Evolutionary conservation across 306 rosid species (phyloP).

Genomic region (Spatholobus suberectus): DNA sequence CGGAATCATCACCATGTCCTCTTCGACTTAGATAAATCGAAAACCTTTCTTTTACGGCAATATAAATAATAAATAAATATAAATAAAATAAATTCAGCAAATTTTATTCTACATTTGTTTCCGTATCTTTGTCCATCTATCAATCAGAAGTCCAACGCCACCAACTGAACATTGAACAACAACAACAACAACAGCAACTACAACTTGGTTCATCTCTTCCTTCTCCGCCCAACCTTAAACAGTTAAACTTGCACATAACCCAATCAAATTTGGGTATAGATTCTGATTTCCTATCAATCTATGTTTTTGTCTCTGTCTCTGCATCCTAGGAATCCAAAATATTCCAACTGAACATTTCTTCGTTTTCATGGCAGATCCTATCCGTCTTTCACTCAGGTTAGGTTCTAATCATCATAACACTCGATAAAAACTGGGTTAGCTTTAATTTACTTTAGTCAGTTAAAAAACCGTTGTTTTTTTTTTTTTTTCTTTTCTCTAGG

Average conservation of each 20-base stretch:
- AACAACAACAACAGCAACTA: neutral
- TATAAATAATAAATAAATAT: neutral
- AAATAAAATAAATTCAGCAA: conserved; percentile 22
- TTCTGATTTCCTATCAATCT: conserved; percentile 22
- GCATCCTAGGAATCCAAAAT: conserved; percentile 7
- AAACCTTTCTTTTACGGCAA: neutral
- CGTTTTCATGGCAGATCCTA: conserved; percentile 64
- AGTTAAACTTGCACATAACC: conserved; percentile 27
- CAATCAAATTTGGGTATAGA: neutral
- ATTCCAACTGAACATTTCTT: conserved; percentile 33
- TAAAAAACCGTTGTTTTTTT: neutral
- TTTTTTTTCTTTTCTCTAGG: neutral
- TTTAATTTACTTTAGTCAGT: conserved; percentile 18
- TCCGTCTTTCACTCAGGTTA: conserved; percentile 60
- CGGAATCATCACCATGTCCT: neutral
- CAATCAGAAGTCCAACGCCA: conserved; percentile 18
- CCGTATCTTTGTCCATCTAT: conserved; percentile 4
- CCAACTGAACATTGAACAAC: conserved; percentile 20
- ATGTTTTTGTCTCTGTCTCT: neutral
- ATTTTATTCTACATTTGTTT: conserved; percentile 7
- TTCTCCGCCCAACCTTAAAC: neutral
- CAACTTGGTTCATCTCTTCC: neutral
- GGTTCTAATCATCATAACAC: conserved; percentile 37
- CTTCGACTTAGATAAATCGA: neutral
- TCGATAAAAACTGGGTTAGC: neutral